Base-by-base conservation (phyloP, 257 asterid genomes). In the Nicotiana paniculata region DNA sequence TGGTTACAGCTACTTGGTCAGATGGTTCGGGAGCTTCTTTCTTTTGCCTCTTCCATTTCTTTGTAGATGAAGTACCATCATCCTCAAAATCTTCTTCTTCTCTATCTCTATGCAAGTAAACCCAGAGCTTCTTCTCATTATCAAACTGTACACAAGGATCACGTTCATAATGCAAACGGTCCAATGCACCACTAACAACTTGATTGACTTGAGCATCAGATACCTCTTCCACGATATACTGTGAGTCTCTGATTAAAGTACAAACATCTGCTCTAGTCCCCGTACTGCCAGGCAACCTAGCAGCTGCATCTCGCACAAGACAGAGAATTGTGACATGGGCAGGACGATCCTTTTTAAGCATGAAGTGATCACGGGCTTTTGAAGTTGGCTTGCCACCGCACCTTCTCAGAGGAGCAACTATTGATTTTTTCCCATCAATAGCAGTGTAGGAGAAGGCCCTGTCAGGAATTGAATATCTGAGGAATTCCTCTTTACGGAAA, bases 341-440 rank as follows among this genome's bases (percentile, higher is more conserved):
- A 17, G 99, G 99, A 17, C 99, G 89, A 77, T 96, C 96, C 18
- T 95, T 92, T 84, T 96, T 96, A 37, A 96, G 91, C 99, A 96
- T 94, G 82, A 96, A 96, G 88, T 96, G 99, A 81, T 96, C 98
- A 37, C 99, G 92, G 79, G 99, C 98, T 90, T 96, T 96, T n/a
- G 99, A 93, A 75, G 99, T 96, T 80, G 99, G 99, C 92, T 96
- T 96, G 81, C 99, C 99, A 54, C 98, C 98, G 69, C 99, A 91
- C 89, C 99, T 96, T 89, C 99, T 93, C 87, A 96, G 86, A 32
- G 99, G 99, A 48, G 99, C 99, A 76, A 96, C 98, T 35, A 95
- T 96, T 39, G 99, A 91, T 86, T 91, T 96, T 83, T 91, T 96
- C 86, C 99, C 99, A 84, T 96, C 99, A 80, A 89, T 90, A 69